A percentile compares a stretch with the other conserved stretches of the same genome.
Conservation (phyloP, 768 basidiomycete species). For the Mrakia gelida region DNA sequence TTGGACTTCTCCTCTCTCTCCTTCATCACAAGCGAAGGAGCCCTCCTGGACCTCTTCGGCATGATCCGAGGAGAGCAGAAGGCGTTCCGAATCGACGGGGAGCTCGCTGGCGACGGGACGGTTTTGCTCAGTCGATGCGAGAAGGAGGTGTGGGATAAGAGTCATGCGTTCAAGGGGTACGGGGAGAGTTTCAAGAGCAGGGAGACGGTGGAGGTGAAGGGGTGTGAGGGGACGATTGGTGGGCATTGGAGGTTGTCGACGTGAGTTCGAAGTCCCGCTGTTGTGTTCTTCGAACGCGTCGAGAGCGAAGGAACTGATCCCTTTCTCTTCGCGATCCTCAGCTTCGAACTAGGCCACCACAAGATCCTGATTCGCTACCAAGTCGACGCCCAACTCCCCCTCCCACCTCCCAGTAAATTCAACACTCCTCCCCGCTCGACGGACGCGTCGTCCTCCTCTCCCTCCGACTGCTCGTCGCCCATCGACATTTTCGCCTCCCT, state of each 20-base stretch:
- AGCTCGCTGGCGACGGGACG: not conserved
- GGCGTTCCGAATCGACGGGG: not conserved
- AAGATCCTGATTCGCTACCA: not conserved
- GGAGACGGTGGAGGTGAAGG: not conserved
- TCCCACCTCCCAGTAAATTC: no score
- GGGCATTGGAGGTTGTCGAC: not conserved
- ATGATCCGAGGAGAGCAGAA: not conserved
- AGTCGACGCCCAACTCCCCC: no score
- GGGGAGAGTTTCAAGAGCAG: not conserved
- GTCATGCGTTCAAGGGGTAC: not conserved
- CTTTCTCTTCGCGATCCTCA: not conserved
- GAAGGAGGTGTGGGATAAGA: not conserved
- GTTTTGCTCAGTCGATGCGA: not conserved
- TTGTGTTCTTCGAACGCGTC: no score
- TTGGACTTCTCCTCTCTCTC: not conserved
- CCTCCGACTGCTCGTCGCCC: no score
- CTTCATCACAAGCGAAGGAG: not conserved
- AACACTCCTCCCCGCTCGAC: no score
- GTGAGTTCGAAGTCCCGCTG: not conserved
- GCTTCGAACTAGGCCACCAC: not conserved
- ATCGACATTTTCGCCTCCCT: no score
- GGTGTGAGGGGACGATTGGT: not conserved
- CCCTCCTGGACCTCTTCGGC: not conserved
- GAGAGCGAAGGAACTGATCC: no score
- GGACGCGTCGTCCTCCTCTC: no score